Base-by-base conservation (phyloP, 78 protist genomes). In the Polysphondylium violaceum region DNA sequence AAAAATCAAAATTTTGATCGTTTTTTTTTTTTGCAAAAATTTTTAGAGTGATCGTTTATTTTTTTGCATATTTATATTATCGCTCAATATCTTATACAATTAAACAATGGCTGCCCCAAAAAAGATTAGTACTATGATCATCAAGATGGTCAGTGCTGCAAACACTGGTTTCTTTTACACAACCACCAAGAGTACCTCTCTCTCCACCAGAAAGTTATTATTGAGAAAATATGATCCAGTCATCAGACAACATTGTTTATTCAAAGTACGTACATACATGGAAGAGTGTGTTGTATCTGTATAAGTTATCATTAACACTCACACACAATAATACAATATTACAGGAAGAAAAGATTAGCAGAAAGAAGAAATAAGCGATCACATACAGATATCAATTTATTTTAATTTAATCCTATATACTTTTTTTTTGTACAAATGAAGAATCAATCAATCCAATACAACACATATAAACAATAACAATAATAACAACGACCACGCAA, bases 271-370 rank as follows among this genome's bases (percentile, higher is more conserved):
- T 17, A 27, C 58, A 14, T n/a, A 0, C 27, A 33, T 25, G 38
- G 31, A 44, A 12, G 2, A 23, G 8, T 6, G 14, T 47, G 11
- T 47, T 47, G 7, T 47, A 47, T 55, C 1, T 0, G 7, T 19
- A 55, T 23, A 23, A 17, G 61, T 55, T 55, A 7, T 14, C 11
- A 55, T 55, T 1, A 8, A 55, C 23, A 5, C 1, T 17, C 0
- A 55, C 23, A 43, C 17, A 5, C 9, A 60, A 60, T 27, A 60
- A 60, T 71, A 23, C 3, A 12, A 21, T 53, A 53, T 51, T n/a
- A 69, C n/a, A 83, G 91, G 91, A 83, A 83, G 91, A 83, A 43
- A 83, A 83, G 44, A 83, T 83, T 58, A 83, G 91, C 79, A 83
- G 91, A 83, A 83, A 69, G 79, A 83, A 83, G n/a, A n/a, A n/a